phyloP scores from a whole-genome alignment of 495 filamentous ascomycete genomes.

The Jackrogersella minutella region DNA sequence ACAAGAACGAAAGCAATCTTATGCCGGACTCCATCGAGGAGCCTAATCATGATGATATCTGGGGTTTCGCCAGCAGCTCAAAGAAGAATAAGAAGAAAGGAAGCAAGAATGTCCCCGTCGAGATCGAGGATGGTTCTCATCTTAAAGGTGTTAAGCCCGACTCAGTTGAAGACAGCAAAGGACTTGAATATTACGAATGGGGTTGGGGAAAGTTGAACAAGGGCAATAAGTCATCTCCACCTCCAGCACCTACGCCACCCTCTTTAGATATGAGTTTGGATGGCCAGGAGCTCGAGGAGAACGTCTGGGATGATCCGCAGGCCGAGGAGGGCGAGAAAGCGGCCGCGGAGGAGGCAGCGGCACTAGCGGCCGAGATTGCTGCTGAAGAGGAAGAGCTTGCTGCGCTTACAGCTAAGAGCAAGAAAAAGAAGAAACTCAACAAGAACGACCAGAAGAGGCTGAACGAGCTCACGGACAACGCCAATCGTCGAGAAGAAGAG shows the following conservation, averaged over 20 bases:
- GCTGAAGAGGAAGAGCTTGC: constrained; percentile 50
- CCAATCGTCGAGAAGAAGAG: constrained; percentile 41
- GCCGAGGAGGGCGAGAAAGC: constrained; percentile 29
- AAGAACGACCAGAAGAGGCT: constrained; percentile 44
- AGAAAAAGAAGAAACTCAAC: constrained; percentile 43
- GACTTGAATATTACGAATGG: constrained; percentile 50
- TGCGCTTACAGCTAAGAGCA: constrained; percentile 43
- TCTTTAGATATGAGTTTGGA: constrained; percentile 46
- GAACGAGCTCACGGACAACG: constrained; percentile 47
- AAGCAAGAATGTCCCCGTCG: constrained; percentile 51
- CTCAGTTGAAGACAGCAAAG: constrained; percentile 53
- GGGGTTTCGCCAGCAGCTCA: constrained; percentile 45
- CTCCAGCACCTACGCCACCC: constrained; percentile 53
- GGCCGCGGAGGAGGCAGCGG: constrained; percentile 23
- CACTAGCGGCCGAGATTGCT: constrained; percentile 39
- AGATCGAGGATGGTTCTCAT: constrained; percentile 48
- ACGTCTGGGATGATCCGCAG: constrained; percentile 38
- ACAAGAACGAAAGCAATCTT: constrained; percentile 45
- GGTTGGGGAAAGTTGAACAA: constrained; percentile 47
- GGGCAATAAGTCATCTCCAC: constrained; percentile 53
- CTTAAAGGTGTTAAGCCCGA: constrained; percentile 49
- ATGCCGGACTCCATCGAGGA: constrained; percentile 58
- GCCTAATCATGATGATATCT: constrained; percentile 53
- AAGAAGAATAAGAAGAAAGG: constrained; percentile 55
- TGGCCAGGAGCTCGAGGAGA: constrained; percentile 28